Conservation (phyloP, 2,329 filamentous ascomycete genomes). For the Calonectria honghensis region DNA sequence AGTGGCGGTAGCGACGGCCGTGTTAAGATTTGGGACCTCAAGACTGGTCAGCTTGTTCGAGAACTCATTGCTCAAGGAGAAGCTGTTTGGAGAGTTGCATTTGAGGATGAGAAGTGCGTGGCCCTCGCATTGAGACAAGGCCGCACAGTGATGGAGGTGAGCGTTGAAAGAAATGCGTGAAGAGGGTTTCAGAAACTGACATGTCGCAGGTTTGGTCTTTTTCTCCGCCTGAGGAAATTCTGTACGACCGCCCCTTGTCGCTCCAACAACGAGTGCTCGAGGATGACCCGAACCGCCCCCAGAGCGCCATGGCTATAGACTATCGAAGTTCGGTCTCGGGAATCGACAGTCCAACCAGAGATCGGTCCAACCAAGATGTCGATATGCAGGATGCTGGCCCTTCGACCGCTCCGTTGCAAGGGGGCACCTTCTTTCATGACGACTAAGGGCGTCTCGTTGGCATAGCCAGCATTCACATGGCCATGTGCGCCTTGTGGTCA, state of each 20-base stretch:
- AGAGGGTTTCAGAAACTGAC: slow-evolving; percentile 55
- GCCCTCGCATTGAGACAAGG: slow-evolving; percentile 91
- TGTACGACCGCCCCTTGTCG: slow-evolving; percentile 72
- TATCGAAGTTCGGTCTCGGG: slow-evolving; percentile 60
- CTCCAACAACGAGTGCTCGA: slow-evolving; percentile 69
- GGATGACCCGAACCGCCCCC: slow-evolving; percentile 67
- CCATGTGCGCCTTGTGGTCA: slow-evolving; percentile 37
- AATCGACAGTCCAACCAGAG: slow-evolving; percentile 57
- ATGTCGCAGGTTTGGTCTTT: slow-evolving; percentile 89
- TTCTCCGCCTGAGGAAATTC: slow-evolving; percentile 85
- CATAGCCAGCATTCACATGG: slow-evolving; percentile 22
- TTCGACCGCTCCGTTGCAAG: slow-evolving; percentile 71
- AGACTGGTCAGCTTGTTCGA: slow-evolving; percentile 91
- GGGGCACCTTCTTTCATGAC: slow-evolving; percentile 71
- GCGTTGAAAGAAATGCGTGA: slow-evolving; percentile 54
- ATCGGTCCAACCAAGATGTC: slow-evolving; percentile 67
- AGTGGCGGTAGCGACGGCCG: slow-evolving; percentile 97
- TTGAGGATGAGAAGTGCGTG: slow-evolving; percentile 98
- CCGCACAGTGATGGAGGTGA: slow-evolving; percentile 97
- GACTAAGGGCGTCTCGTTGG: slow-evolving; percentile 56
- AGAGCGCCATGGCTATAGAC: slow-evolving; percentile 71
- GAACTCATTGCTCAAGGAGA: slow-evolving; percentile 95
- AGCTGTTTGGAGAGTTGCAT: slow-evolving; percentile 97
- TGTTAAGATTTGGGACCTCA: slow-evolving; percentile 98
- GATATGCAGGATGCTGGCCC: slow-evolving; percentile 75